Base-by-base conservation (phyloP, 768 basidiomycete species). In the Pleurotus tuoliensis region DNA sequence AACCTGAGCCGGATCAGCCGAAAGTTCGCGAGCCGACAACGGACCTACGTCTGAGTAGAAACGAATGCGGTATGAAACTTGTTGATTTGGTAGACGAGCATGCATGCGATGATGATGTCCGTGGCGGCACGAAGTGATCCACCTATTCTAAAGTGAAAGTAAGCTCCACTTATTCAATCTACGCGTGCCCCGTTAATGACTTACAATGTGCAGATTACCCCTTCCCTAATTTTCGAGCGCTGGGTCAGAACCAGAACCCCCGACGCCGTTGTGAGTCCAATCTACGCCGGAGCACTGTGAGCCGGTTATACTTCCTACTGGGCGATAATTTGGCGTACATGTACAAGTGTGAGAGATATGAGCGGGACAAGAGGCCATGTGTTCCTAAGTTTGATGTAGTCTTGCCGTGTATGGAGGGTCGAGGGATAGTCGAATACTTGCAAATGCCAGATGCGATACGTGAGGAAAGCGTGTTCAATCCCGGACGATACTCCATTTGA, bases 401-500 rank as follows among this genome's bases (percentile, higher is more conserved):
- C 3, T 4, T 13, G 9, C 8, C 16, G 50, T 11, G 16, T 18
- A 18, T 6, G 22, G 5, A 20, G 25, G 27, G 2, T 25, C 15
- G 48, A 52, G 9, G 51, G 16, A n/a, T 11, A 37, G n/a, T 39
- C 34, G 39, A 20, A 52, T 0, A 18, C 22, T 24, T 52, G 22
- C 2, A 52, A 37, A 41, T 52, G 51, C 51, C 51, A 52, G 18
- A 52, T 52, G 20, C 51, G 51, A 40, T 52, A 52, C n/a, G 51
- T 52, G 51, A 52, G 51, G 37, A 52, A 52, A 4, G 38, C 41
- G 38, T 52, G 51, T 24, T 52, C 51, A 9, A 52, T 40, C 16
- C 37, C 51, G 15, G 51, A 39, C 38, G 51, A 52, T 13, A 39
- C n/a, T 15, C 30, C 51, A 40, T 52, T 52, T 5, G 51, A 39